These are phyloP conservation scores for Suillus tomentosus DNA, from an alignment of 768 basidiomycete species.

Conservation along the genomic window DNA sequence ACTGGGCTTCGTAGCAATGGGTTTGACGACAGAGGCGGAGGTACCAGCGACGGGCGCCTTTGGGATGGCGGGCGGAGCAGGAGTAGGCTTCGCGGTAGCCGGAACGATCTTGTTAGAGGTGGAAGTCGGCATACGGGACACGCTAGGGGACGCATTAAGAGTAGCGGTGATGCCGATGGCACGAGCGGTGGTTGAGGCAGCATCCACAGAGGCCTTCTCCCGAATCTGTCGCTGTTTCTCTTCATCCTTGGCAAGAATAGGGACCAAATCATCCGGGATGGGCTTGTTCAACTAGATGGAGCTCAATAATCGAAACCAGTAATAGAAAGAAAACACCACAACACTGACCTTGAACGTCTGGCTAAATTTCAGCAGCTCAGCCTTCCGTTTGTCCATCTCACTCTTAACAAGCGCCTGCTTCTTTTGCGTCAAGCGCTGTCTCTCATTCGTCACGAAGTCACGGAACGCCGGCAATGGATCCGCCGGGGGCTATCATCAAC, in stretches of 20 bases:
- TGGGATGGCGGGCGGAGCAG: slow-evolving; percentile 30
- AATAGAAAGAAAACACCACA: not conserved
- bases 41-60: slow-evolving; percentile 22
- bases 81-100: slow-evolving; percentile 28
- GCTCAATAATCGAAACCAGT: slow-evolving; percentile 8
- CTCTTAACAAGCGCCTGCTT: slow-evolving; percentile 85
- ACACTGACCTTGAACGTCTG: slow-evolving; percentile 85
- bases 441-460: slow-evolving; percentile 91
- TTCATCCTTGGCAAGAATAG: slow-evolving; percentile 92
- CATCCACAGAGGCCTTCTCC: slow-evolving; percentile 74
- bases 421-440: slow-evolving; percentile 88
- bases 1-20: slow-evolving; percentile 30
- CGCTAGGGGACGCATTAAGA: slow-evolving; percentile 46
- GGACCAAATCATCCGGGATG: slow-evolving; percentile 91
- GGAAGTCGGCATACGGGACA: slow-evolving; percentile 41
- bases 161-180: slow-evolving; percentile 58
- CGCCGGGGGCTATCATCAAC: slow-evolving; percentile 54
- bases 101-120: slow-evolving; percentile 32
- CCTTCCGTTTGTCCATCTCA: slow-evolving; percentile 93
- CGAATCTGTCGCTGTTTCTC: slow-evolving; percentile 83
- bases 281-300: slow-evolving; percentile 80
- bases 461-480: slow-evolving; percentile 86
- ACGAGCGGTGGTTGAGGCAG: slow-evolving; percentile 65
- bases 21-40: slow-evolving; percentile 33
- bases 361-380: slow-evolving; percentile 92